Conservation (phyloP, 2,329 filamentous ascomycete genomes). For the Chaetothyriales sp. region DNA sequence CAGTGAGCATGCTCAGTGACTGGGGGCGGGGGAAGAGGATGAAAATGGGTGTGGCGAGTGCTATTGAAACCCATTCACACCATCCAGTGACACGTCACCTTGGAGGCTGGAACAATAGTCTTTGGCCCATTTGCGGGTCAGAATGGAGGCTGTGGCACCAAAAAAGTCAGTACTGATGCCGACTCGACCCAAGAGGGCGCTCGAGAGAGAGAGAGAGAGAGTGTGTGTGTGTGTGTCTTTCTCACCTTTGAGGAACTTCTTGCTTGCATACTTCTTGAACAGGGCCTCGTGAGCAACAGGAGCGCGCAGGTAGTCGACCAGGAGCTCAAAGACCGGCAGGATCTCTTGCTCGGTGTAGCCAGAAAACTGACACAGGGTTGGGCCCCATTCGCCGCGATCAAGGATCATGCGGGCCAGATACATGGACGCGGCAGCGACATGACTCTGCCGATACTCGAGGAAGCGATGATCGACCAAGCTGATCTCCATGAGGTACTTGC, state of each 20-base stretch:
- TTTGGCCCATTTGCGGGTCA: conserved; percentile 88
- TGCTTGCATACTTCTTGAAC: conserved; percentile 99
- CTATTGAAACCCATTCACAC: conserved; percentile 11
- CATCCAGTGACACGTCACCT: conserved; percentile 8
- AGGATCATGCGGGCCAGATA: conserved; percentile 84
- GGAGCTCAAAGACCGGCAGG: conserved; percentile 77
- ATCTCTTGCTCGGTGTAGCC: conserved; percentile 91
- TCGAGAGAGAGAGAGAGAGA: no score
- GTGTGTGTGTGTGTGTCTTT: no score
- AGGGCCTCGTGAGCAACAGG: conserved; percentile 92
- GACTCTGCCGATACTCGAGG: conserved; percentile 76
- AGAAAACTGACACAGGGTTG: conserved; percentile 75
- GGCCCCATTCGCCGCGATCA: conserved; percentile 82
- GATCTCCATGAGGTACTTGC: conserved; percentile 97
- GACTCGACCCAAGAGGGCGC: no score
- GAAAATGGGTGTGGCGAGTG: conserved; percentile 1
- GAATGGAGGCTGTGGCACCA: conserved; percentile 69
- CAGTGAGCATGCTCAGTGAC: background rate
- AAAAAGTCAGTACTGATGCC: conserved; percentile 17
- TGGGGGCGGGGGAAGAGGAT: no score
- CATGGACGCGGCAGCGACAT: conserved; percentile 85
- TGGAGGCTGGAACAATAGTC: conserved; percentile 38
- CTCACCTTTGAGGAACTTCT: conserved; percentile 97
- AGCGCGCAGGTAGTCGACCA: conserved; percentile 90
- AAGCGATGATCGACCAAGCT: conserved; percentile 90